Conservation (phyloP, 192 early-diverging fungal genomes). For the Glomus cerebriforme region DNA sequence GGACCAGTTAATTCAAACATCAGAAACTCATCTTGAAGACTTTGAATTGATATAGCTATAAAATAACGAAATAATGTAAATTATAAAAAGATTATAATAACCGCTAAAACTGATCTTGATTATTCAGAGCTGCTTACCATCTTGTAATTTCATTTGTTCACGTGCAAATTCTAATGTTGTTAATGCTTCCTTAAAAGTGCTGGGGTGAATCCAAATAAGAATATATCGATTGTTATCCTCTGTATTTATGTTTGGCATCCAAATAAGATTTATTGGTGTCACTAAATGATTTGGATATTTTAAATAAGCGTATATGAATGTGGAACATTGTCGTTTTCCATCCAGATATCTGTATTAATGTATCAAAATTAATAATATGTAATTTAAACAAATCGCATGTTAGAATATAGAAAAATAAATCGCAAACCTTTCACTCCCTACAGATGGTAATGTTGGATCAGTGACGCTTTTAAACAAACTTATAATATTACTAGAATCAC, state of each 20-base stretch:
- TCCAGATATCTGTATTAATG: slow-evolving; percentile 51
- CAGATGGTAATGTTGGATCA: slow-evolving; percentile 59
- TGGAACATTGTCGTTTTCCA: slow-evolving; percentile 61
- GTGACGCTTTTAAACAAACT: slow-evolving; percentile 53
- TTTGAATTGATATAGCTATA: slow-evolving; percentile 40
- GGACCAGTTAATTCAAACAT: slow-evolving; percentile 91
- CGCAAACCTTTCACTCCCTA: slow-evolving; percentile 45
- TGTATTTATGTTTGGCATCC: slow-evolving; percentile 52
- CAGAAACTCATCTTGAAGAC: slow-evolving; percentile 58
- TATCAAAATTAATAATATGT: no score
- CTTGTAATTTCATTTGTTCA: not conserved
- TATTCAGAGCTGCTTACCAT: not conserved
- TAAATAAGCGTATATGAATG: slow-evolving; percentile 52
- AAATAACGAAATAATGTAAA: not conserved
- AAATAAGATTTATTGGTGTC: slow-evolving; percentile 75
- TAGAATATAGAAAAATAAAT: not conserved
- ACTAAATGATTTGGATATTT: slow-evolving; percentile 65
- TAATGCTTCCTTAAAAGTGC: slow-evolving; percentile 53
- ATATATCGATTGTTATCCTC: slow-evolving; percentile 34
- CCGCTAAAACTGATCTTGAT: not conserved
- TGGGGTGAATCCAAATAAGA: slow-evolving; percentile 83
- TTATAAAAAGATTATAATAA: not conserved
- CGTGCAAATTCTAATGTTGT: slow-evolving; percentile 37
- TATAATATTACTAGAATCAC: slow-evolving; percentile 50
- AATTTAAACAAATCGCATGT: not conserved